phyloP scores from a whole-genome alignment of 176 grass and related monocot species.

The Phoenix roebelenii region DNA sequence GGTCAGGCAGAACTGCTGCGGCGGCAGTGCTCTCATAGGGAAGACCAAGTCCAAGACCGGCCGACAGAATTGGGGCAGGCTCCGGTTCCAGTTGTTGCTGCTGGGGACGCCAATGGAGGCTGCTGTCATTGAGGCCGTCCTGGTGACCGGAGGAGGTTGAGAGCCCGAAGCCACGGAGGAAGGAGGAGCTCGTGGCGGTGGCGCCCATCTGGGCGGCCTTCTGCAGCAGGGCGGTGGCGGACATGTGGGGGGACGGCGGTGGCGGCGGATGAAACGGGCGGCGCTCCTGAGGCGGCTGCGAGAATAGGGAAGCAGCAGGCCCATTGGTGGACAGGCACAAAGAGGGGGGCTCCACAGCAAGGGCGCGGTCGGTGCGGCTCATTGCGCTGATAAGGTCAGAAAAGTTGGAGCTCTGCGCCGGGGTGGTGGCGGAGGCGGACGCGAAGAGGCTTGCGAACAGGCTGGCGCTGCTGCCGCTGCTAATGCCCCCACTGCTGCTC shows the following conservation, averaged over 20 bases:
- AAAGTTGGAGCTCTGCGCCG: conserved; percentile 23
- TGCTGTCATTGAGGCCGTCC: conserved; percentile 25
- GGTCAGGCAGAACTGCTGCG: conserved; percentile 29
- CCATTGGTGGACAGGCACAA: conserved; percentile 57
- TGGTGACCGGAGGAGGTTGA: conserved; percentile 26
- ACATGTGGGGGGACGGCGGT: conserved; percentile 64
- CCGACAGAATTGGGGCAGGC: conserved; percentile 34
- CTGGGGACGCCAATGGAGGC: conserved; percentile 37
- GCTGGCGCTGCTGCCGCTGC: conserved; percentile 34
- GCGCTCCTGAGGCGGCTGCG: conserved; percentile 27
- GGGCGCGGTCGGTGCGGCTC: conserved; percentile 6
- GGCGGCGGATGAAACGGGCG: conserved; percentile 37
- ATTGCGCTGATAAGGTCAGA: conserved; percentile 6
- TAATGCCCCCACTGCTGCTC: conserved; percentile 7
- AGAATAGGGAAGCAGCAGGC: conserved; percentile 35
- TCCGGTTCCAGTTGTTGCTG: conserved; percentile 36
- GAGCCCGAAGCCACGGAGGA: conserved; percentile 65
- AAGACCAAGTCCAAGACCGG: conserved; percentile 72
- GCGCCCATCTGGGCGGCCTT: conserved; percentile 94
- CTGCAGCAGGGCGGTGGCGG: conserved; percentile 80
- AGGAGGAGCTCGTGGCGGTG: conserved; percentile 47
- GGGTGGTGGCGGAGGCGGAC: conserved; percentile 26
- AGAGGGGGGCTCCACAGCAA: conserved; percentile 34
- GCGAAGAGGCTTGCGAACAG: conserved; percentile 63
- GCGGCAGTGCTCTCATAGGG: conserved; percentile 42